phyloP scores from a whole-genome alignment of 305 asterid genomes.

The Fraxinus floribunda region DNA sequence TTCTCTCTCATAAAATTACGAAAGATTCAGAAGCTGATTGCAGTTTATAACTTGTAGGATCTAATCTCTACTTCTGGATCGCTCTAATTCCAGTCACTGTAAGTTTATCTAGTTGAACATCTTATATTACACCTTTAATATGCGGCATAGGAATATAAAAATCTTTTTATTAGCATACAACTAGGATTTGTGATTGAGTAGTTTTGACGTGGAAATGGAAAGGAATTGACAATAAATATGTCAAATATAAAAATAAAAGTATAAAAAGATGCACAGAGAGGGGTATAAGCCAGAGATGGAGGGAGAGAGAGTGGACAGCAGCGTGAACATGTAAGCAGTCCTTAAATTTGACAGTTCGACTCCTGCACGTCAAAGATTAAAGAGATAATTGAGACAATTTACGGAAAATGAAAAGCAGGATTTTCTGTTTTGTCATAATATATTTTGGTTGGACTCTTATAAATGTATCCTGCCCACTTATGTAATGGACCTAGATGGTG shows the following conservation, averaged over 20 bases:
- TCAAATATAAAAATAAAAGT: not conserved
- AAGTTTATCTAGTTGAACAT: slow-evolving; percentile 34
- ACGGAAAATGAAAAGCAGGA: not conserved
- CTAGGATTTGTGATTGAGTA: not conserved
- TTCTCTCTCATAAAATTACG: not conserved
- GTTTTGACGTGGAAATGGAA: not conserved
- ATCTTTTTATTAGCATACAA: not conserved
- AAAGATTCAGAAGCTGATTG: slow-evolving; percentile 16
- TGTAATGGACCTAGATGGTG: not conserved
- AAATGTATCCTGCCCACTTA: not conserved
- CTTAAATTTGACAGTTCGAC: not conserved
- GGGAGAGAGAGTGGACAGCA: not conserved
- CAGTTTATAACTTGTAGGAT: slow-evolving; percentile 58
- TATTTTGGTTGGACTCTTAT: not conserved
- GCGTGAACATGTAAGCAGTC: not conserved
- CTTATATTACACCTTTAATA: not conserved
- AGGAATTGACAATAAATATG: not conserved
- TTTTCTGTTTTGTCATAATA: not conserved
- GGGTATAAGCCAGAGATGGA: not conserved
- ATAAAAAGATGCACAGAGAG: not conserved
- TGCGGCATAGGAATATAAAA: not conserved
- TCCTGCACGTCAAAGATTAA: not conserved
- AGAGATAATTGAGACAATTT: not conserved
- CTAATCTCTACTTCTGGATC: slow-evolving; percentile 97
- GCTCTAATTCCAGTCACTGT: slow-evolving; percentile 81